These are phyloP conservation scores for Phytopythium montanum DNA, from an alignment of 352 stramenopile genomes.

Conservation along the genomic window DNA sequence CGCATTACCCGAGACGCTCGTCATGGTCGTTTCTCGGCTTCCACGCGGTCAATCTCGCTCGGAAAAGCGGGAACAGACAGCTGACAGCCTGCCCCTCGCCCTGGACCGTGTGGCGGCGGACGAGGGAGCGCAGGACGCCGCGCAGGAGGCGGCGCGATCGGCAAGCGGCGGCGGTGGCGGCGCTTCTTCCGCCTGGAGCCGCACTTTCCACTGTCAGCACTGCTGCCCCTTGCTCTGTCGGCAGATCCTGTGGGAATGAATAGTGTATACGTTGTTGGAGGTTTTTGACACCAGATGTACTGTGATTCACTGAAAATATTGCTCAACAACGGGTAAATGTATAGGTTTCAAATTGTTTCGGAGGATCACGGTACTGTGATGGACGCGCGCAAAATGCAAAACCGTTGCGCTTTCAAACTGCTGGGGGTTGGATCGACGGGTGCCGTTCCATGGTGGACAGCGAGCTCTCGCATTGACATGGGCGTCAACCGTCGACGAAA, in stretches of 20 bases:
- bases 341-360: conserved; percentile 12
- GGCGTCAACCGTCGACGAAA: too few species aligned
- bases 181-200: neutral
- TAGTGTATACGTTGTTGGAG: neutral
- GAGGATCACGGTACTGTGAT: neutral
- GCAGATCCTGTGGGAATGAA: neutral
- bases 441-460: too few species aligned
- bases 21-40: conserved; percentile 10
- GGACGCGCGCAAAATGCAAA: conserved; percentile 7
- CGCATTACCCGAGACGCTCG: conserved; percentile 24
- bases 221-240: neutral
- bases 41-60: neutral
- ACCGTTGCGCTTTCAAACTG: too few species aligned
- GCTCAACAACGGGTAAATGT: neutral
- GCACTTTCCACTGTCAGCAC: conserved; percentile 1
- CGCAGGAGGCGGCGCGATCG: neutral
- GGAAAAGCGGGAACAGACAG: neutral
- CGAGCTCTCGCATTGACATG: too few species aligned
- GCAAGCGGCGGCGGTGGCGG: neutral
- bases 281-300: neutral
- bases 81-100: neutral
- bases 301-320: neutral
- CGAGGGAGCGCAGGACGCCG: neutral
- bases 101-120: neutral
- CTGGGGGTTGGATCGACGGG: too few species aligned